phyloP scores from a whole-genome alignment of 176 grass and related monocot genomes.

The Carex pumila region DNA sequence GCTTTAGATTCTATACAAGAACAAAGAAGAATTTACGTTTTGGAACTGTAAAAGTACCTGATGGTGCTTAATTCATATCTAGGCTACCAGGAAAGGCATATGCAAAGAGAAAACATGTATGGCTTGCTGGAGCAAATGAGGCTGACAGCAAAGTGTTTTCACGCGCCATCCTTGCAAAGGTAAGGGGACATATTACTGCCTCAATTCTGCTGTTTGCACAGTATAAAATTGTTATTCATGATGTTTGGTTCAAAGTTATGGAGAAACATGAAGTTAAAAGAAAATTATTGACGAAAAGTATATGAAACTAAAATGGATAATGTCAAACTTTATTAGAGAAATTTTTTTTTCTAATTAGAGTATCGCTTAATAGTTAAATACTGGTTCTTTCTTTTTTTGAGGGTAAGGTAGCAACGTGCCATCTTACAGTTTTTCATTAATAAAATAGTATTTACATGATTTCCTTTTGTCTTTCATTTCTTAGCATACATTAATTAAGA shows the following conservation, averaged over 20 bases:
- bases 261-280: background rate
- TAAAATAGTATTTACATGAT: background rate
- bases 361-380: background rate
- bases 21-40: background rate
- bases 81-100: slow-evolving; percentile 79
- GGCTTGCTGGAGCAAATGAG: slow-evolving; percentile 75
- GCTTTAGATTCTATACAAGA: background rate
- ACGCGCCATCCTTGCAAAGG: slow-evolving; percentile 93
- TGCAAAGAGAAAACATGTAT: slow-evolving; percentile 44
- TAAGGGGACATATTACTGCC: background rate
- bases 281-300: background rate
- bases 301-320: background rate
- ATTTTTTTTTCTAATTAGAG: background rate
- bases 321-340: background rate
- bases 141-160: slow-evolving; percentile 71
- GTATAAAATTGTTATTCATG: background rate
- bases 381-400: background rate
- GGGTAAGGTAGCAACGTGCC: no score
- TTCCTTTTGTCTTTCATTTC: background rate
- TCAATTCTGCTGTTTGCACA: no score
- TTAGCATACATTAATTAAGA: background rate
- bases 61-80: background rate
- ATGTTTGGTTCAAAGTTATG: background rate
- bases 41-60: background rate
- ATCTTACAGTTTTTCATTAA: no score